phyloP scores from a whole-genome alignment of 75 land plant species.

The Azolla pinnata region DNA sequence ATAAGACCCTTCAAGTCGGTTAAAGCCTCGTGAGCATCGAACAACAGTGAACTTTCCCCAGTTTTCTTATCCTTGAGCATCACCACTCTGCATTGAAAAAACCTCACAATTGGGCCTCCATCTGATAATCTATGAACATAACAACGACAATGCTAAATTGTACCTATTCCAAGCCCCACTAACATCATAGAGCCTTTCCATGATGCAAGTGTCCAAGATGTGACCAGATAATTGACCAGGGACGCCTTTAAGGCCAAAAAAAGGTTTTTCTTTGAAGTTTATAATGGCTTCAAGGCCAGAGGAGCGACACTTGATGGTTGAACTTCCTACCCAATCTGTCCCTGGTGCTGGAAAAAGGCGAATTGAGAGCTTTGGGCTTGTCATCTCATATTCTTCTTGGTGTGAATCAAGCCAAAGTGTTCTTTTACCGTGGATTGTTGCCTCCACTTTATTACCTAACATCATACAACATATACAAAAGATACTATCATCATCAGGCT shows the following conservation, averaged over 20 bases:
- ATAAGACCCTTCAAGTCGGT: slow-evolving; percentile 44
- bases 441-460: slow-evolving; percentile 51
- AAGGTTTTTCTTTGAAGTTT: slow-evolving; percentile 32
- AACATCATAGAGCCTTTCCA: slow-evolving; percentile 32
- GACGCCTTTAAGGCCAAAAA: slow-evolving; percentile 35
- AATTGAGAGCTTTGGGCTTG: slow-evolving; percentile 50
- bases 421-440: slow-evolving; percentile 47
- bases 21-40: slow-evolving; percentile 52
- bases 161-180: slow-evolving; percentile 74
- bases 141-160: background rate
- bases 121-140: background rate
- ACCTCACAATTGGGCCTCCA: background rate
- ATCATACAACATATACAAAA: background rate
- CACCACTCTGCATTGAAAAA: slow-evolving; percentile 34
- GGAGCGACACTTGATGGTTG: slow-evolving; percentile 47
- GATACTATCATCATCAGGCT: background rate
- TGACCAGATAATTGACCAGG: slow-evolving; percentile 53
- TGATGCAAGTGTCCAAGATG: slow-evolving; percentile 29
- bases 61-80: slow-evolving; percentile 39
- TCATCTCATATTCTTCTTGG: slow-evolving; percentile 63
- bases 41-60: slow-evolving; percentile 31
- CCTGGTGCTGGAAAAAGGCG: slow-evolving; percentile 52
- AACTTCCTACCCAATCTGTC: slow-evolving; percentile 55
- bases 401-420: slow-evolving; percentile 36
- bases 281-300: slow-evolving; percentile 64